Base-by-base conservation (phyloP, 306 rosid species). In the Benincasa hispida region DNA sequence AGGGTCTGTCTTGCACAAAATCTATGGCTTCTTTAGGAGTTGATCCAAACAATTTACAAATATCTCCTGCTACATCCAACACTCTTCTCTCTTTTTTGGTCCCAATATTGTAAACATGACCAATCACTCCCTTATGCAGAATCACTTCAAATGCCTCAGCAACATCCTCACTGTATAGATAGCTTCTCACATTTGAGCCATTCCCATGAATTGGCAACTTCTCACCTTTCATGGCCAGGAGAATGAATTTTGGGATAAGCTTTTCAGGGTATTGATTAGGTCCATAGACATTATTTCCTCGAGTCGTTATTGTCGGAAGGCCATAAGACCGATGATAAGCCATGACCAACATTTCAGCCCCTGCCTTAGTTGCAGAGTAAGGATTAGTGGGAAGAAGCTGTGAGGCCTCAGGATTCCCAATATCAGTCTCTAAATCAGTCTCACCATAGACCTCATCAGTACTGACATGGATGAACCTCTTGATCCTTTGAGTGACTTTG, bases 401-500 rank as follows among this genome's bases (percentile, higher is more conserved):
- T 57, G 93, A 90, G 1, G 96, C 81, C 79, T 90, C 92, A 12
- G 82, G 86, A 54, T 88, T 90, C 12, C 96, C 96, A 57, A 84
- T 83, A 63, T 85, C 78, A 24, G 86, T 34, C 12, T 80, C 90
- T 76, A 82, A 72, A 50, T 88, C 88, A 18, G 91, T 89, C 73
- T 91, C 96, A 19, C 96, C 96, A 66, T 89, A 91, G 14, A 91
- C 96, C 30, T 89, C 96, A 79, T 89, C 96, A 27, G 96, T 91
- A 57, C 96, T 89, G 19, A 89, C 93, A 81, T 91, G 96, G 19
- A 89, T 86, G 84, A 91, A 91, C 80, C 91, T 86, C 78, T 82
- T 89, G 51, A 91, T 79, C 18, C 83, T 62, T 39, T 81, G 73
- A 7, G 88, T 81, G 17, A 77, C 87, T 68, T 89, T 91, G 66